Conservation (phyloP, 306 rosid species). For the Begonia fuchsioides region DNA sequence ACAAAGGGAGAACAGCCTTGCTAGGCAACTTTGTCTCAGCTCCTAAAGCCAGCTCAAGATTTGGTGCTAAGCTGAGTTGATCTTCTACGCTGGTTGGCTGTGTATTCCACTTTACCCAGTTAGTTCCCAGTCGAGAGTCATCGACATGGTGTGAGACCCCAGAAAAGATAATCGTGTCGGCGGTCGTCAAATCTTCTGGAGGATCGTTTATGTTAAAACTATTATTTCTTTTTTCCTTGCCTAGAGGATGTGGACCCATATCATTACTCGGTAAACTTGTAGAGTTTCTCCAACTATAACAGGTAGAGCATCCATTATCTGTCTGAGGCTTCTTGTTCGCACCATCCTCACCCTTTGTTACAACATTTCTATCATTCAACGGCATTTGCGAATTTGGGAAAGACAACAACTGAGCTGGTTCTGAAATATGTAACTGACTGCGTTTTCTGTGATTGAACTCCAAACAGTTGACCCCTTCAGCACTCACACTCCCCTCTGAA, state of each 20-base stretch:
- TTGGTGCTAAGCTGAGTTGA: conserved; percentile 37
- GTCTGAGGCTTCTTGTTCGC: conserved; percentile 36
- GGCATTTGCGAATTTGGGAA: conserved; percentile 17
- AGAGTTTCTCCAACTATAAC: too few species aligned
- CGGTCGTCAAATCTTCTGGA: conserved; percentile 45
- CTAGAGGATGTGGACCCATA: too few species aligned
- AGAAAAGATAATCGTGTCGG: conserved; percentile 63
- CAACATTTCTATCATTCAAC: conserved; percentile 28
- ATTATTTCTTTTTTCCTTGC: too few species aligned
- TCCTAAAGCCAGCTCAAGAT: conserved; percentile 77
- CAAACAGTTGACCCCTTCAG: too few species aligned
- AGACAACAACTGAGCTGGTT: conserved; percentile 20
- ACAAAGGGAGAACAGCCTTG: conserved; percentile 54
- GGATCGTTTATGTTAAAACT: too few species aligned
- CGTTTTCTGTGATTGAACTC: conserved; percentile 19
- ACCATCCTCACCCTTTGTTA: conserved; percentile 20
- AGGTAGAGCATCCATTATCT: conserved; percentile 2
- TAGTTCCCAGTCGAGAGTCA: conserved; percentile 13
- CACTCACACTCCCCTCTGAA: neutral
- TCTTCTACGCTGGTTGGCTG: conserved; percentile 11
- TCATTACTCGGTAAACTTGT: too few species aligned
- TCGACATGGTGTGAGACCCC: conserved; percentile 21
- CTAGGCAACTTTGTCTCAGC: conserved; percentile 46
- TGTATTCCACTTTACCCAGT: conserved; percentile 17
- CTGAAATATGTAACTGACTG: conserved; percentile 18